Base-by-base conservation (phyloP, 2,329 filamentous ascomycete species). In the Xenosphaeropsis pyriputrescens region DNA sequence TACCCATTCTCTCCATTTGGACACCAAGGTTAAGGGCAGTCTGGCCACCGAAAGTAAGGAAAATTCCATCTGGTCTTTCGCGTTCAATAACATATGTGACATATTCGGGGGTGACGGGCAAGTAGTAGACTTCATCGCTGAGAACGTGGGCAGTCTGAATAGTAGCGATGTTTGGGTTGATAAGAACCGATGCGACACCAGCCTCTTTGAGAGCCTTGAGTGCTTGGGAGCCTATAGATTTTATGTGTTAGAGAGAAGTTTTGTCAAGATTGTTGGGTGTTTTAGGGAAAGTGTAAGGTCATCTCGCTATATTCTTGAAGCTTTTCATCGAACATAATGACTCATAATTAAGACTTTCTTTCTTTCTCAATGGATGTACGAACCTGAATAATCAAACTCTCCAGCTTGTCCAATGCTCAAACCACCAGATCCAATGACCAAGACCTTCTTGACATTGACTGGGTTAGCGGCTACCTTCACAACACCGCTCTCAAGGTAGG, bases 321-420 rank as follows among this genome's bases (percentile, higher is more conserved):
- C 22, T 26, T 26, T 26, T 26, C 22, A 9, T 26, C 22, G 7
- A 26, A 6, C 22, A 26, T 26, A 26, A 26, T 26, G 22, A 26
- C 22, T 26, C 22, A 26, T 26, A 9, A 26, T 6, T 5, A 6
- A 26, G 7, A 26, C 8, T 9, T 26, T 26, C 12, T 26, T 26
- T 26, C 18, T 19, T 19, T 19, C 18, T 26, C 8, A 26, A 26
- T 6, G 37, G 39, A 41, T 40, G 32, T 9, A 53, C 52, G 22
- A 44, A 93, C 86, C 89, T 60, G 91, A 96, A 63, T 96, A 96
- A 64, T 96, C 89, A 54, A 96, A 96, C 67, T 96, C 89, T 65
- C 89, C 89, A 47, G 89, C 89, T 64, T 96, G 89, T 46, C 89
- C 89, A 73, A 96, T 96, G 58, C 85, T 85, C 50, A 96, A 72